Conservation (phyloP, 768 basidiomycete species). For the Mycena vitilis region DNA sequence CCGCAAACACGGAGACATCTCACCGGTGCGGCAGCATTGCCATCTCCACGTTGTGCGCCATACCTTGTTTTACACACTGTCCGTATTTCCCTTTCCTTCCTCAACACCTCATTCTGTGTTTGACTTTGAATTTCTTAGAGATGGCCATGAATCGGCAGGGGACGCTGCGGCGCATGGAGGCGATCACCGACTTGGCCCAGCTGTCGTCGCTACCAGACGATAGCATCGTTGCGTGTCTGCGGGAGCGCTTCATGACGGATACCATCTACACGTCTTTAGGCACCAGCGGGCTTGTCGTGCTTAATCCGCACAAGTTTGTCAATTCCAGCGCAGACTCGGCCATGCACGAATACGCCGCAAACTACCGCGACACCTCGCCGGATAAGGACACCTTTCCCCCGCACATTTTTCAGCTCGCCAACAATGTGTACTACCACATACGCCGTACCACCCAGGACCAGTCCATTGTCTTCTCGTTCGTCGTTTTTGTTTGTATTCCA, state of each 20-base stretch:
- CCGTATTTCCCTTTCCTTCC: too few species aligned
- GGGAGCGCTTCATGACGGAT: slow-evolving; percentile 89
- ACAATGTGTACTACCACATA: slow-evolving; percentile 97
- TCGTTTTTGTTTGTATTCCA: slow-evolving; percentile 7
- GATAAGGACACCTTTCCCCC: slow-evolving; percentile 75
- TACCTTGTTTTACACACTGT: too few species aligned
- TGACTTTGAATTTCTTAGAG: too few species aligned
- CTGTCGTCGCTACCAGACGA: not conserved
- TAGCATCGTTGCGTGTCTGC: slow-evolving; percentile 51
- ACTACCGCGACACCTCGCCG: slow-evolving; percentile 81
- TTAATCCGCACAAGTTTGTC: slow-evolving; percentile 95
- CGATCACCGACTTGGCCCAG: slow-evolving; percentile 67
- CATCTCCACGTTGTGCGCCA: too few species aligned
- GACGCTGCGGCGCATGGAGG: slow-evolving; percentile 71
- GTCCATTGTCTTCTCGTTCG: slow-evolving; percentile 85
- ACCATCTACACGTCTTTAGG: slow-evolving; percentile 83
- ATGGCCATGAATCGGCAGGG: too few species aligned
- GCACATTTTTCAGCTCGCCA: slow-evolving; percentile 92
- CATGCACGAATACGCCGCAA: slow-evolving; percentile 86
- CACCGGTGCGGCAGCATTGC: too few species aligned
- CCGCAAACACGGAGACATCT: too few species aligned
- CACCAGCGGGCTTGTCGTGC: slow-evolving; percentile 78
- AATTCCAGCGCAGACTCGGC: slow-evolving; percentile 85
- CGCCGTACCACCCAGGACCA: slow-evolving; percentile 90
- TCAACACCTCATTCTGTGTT: too few species aligned